These are phyloP conservation scores for Kodamaea kaohsiungensis DNA, from an alignment of 805 yeast genomes.

Conservation along the genomic window DNA sequence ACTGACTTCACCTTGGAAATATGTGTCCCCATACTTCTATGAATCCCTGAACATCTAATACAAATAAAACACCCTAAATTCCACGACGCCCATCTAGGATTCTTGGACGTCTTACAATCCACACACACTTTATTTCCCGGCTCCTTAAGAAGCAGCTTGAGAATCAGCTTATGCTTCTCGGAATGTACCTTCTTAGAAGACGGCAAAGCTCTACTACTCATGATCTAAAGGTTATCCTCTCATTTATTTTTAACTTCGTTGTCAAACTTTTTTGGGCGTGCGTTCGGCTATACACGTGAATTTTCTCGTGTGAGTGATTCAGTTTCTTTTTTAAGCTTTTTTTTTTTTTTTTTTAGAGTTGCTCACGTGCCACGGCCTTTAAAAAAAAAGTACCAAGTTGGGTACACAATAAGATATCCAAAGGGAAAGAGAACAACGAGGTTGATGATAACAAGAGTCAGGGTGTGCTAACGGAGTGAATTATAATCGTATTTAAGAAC, in stretches of 20 bases:
- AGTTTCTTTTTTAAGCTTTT: not conserved
- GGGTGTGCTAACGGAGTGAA: not conserved
- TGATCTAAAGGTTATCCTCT: not conserved
- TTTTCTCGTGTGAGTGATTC: not conserved
- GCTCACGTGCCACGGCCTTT: not conserved
- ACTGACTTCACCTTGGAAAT: slow-evolving; percentile 90
- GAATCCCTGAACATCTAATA: slow-evolving; percentile 94
- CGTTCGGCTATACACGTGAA: not conserved
- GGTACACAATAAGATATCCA: not conserved
- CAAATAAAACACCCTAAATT: slow-evolving; percentile 90
- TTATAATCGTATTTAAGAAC: not conserved
- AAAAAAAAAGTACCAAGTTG: not conserved
- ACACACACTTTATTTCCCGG: slow-evolving; percentile 79
- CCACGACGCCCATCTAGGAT: slow-evolving; percentile 99
- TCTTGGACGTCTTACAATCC: slow-evolving; percentile 85
- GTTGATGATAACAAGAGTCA: not conserved
- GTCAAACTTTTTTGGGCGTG: not conserved
- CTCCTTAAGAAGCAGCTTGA: slow-evolving; percentile 75
- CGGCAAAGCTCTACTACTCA: slow-evolving; percentile 33
- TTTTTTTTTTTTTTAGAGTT: no score
- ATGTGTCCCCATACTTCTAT: slow-evolving; percentile 93
- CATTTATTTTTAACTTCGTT: slow-evolving; percentile 6
- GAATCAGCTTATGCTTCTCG: slow-evolving; percentile 65
- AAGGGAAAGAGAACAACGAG: not conserved
- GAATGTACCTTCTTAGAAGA: slow-evolving; percentile 46